Conservation (phyloP, 129 eudicot genomes). For the Centella asiatica region DNA sequence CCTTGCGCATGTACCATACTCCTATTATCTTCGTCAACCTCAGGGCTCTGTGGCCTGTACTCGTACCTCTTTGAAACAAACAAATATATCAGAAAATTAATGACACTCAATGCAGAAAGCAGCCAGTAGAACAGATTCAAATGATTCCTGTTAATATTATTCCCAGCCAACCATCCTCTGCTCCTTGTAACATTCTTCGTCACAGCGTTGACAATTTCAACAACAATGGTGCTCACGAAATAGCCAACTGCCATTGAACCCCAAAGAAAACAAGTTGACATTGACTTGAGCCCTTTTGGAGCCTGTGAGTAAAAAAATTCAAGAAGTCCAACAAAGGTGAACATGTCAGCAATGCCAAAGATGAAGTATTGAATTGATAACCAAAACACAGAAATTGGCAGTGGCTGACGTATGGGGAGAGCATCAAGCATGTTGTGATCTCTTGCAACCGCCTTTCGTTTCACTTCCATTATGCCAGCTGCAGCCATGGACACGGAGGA, state of each 20-base stretch:
- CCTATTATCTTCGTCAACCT: slow-evolving; percentile 14
- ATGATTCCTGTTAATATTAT: slow-evolving; percentile 57
- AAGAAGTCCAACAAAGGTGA: slow-evolving; percentile 57
- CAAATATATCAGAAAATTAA: slow-evolving; percentile 46
- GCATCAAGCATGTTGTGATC: slow-evolving; percentile 56
- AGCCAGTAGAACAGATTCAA: slow-evolving; percentile 57
- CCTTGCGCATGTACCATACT: slow-evolving; percentile 10
- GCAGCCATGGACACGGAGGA: slow-evolving; percentile 55
- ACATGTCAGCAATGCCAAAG: slow-evolving; percentile 69
- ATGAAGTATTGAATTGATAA: slow-evolving; percentile 47
- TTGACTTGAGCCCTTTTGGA: slow-evolving; percentile 49
- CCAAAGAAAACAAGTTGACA: slow-evolving; percentile 71
- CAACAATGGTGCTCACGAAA: slow-evolving; percentile 49
- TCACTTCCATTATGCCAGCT: slow-evolving; percentile 59
- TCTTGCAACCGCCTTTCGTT: slow-evolving; percentile 47
- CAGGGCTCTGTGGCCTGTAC: slow-evolving; percentile 35
- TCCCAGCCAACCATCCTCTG: slow-evolving; percentile 72
- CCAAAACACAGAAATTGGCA: slow-evolving; percentile 74
- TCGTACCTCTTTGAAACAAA: slow-evolving; percentile 58
- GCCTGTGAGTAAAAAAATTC: slow-evolving; percentile 74
- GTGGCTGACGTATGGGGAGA: slow-evolving; percentile 36
- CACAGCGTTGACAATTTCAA: slow-evolving; percentile 42
- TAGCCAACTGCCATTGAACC: slow-evolving; percentile 67
- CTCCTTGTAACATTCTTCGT: slow-evolving; percentile 37
- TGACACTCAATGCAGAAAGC: slow-evolving; percentile 47